Conservation (phyloP, 1,284 basidiomycete genomes). For the Apiotrichum domesticum region DNA sequence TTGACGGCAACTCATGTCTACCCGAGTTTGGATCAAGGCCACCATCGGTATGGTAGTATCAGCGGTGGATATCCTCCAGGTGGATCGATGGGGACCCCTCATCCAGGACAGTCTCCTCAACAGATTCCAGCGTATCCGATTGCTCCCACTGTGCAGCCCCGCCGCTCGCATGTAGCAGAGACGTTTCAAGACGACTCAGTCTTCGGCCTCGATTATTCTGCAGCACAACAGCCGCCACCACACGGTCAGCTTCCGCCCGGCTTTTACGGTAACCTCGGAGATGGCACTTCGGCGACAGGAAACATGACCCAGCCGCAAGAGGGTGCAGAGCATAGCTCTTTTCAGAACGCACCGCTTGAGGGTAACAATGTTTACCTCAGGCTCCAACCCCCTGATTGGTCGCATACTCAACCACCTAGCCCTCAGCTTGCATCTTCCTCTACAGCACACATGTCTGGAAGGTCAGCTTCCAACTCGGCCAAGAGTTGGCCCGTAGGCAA, state of each 20-base stretch:
- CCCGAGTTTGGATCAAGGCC: not conserved
- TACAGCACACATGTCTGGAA: not conserved
- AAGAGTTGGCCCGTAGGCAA: not conserved
- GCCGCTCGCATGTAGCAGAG: too few species aligned
- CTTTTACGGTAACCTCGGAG: conserved; percentile 1
- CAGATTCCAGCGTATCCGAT: too few species aligned
- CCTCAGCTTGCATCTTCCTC: not conserved
- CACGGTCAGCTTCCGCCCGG: not conserved
- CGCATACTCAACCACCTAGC: not conserved
- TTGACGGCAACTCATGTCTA: too few species aligned
- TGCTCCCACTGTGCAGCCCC: too few species aligned
- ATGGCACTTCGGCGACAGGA: not conserved
- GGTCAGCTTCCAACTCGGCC: not conserved
- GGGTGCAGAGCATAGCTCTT: not conserved
- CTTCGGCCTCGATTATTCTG: conserved; percentile 6
- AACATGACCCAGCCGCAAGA: not conserved
- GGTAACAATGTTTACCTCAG: conserved; percentile 4
- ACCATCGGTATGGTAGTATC: not conserved
- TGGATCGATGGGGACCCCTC: too few species aligned
- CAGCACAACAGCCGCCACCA: not conserved
- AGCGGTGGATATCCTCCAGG: not conserved
- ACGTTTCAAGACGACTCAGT: not conserved
- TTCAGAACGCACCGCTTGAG: not conserved
- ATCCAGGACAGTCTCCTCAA: too few species aligned
- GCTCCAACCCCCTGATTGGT: conserved; percentile 4